Evolutionary conservation across 2,329 filamentous ascomycete genomes (phyloP), one percentile per base, ranked within the genome.

Genomic region (Scedosporium minutisporum): DNA sequence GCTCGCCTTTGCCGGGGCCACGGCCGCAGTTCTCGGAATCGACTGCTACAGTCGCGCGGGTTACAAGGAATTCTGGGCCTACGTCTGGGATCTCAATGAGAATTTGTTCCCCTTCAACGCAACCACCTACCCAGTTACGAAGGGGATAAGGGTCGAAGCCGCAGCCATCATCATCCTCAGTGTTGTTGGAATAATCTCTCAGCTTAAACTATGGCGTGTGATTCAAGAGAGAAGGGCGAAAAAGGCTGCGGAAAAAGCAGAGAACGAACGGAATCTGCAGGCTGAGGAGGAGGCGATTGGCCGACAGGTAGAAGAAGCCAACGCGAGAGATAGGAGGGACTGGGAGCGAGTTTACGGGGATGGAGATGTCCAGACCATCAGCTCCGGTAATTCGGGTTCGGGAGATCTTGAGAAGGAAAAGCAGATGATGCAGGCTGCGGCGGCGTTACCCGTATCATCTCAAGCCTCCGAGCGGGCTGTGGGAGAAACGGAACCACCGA

Each of bases 51-150:
- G 87, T 69, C 81, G 86, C 65, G 91, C 92, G n/a, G 93, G 93
- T 0, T 77, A 96, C 68, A 97, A 96, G 73, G 93, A 97, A 72
- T 97, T 97, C 68, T 97, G 93, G 93, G 82, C 91, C 5, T 97
- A 96, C 72, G 81, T 96, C 44, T 97, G 93, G 93, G 78, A 78
- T 57, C 75, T 97, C 46, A 97, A 97, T 72, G 78, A 86, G 51
- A 81, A 89, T 60, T 77, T 92, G 0, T 97, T 97, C 69, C 93
- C 93, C 0, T 76, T 91, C 2, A 83, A 85, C 44, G 88, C 89
- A 1, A 79, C 81, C 58, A 91, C 89, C 0, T 97, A 96, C 71
- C 93, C 93, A 0, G 77, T 96, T 12, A 97, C 91, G 0, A 89
- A 87, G 68, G 91, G 90, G 2, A 95, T 97, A 63, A 85, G 86